Evolutionary conservation across 805 yeast species (phyloP), one percentile per base, ranked within the genome.

Genomic region (Tetrapisispora pingtungensis): DNA sequence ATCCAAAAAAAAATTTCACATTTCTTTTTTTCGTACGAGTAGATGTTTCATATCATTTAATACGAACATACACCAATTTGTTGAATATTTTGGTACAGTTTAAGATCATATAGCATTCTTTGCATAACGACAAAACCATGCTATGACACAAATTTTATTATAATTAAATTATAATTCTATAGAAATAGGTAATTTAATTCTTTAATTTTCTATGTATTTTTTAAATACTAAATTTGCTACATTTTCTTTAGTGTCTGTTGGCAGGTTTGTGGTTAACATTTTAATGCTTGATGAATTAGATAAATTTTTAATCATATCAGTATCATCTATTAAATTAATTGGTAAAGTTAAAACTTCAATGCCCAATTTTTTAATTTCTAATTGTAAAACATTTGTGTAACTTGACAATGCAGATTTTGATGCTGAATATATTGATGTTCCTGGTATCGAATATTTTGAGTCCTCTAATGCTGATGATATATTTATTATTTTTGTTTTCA

Each of bases 351-450:
- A 35, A 1, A 54, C 51, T 7, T 46, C 38, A 10, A 59, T 54
- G 5, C 53, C 53, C 39, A 49, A 48, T 10, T 48, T 46, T 1
- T 46, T 40, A 18, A 51, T 45, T 38, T 62, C 66, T 26, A 46
- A 46, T 2, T 52, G 35, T 22, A 62, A 39, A 1, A 52, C 56
- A n/a, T 46, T 42, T 13, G 59, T 46, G 43, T 57, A 61, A 24
- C 51, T 54, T 15, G 55, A 33, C 24, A 62, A 18, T 8, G 62
- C 66, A 5, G 64, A 58, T 43, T 62, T 62, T 2, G 64, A 52
- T 10, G 65, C 63, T 12, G 63, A 48, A 51, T 62, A 62, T 4
- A 62, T 41, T 2, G 62, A 46, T 1, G 65, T 60, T 1, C 64
- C 65, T 0, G 61, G 57, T 10, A 59, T 36, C 0, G 43, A 39